Evolutionary conservation across 768 basidiomycete species (phyloP), one percentile per base, ranked within the genome.

Genomic region (Auricularia auricula-judae): DNA sequence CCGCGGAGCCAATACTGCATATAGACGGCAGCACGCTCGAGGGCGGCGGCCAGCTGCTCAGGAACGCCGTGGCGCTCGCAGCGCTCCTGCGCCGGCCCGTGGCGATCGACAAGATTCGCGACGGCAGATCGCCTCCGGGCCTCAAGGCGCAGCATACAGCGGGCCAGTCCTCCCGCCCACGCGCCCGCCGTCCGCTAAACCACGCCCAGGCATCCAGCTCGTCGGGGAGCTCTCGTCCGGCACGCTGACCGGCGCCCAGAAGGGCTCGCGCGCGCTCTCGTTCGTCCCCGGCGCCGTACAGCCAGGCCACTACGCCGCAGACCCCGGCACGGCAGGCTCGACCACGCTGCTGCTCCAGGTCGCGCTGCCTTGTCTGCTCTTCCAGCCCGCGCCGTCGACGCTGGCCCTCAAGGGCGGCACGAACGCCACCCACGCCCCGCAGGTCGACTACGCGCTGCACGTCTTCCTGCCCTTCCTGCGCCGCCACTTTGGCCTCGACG

Each of bases 101-200:
- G 34, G 74, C 76, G 3, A 82, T 91, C 59, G 71, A 80, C 39
- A 85, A 86, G 16, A 83, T 91, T 35, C 83, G 89, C 36, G 74
- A 74, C 60, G 79, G 79, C 33, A 79, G 89, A 61, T 78, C 66
- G 39, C 82, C 82, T 18, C 84, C 87, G 16, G 89, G 89, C 1
- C 75, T 91, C 43, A 87, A 82, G 70, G 83, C 82, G 59, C 89
- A 92, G 69, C 89, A 91, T 72, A 82, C 82, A 61, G 82, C 86
- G 68, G 89, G 88, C 84, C 63, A 18, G 74, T 70, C 7, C 54
- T 36, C 23, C 29, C 29, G 29, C 29, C 29, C 47, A 53, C 23
- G 43, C 54, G 44, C 42, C 23, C 34, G 14, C 56, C 42, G 42
- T 43, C 21, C 14, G 58, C 39, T 60, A 29, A 63, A 33, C n/a